Evolutionary conservation across 2,329 filamentous ascomycete genomes (phyloP).

Genomic region (Diaporthe sp.): DNA sequence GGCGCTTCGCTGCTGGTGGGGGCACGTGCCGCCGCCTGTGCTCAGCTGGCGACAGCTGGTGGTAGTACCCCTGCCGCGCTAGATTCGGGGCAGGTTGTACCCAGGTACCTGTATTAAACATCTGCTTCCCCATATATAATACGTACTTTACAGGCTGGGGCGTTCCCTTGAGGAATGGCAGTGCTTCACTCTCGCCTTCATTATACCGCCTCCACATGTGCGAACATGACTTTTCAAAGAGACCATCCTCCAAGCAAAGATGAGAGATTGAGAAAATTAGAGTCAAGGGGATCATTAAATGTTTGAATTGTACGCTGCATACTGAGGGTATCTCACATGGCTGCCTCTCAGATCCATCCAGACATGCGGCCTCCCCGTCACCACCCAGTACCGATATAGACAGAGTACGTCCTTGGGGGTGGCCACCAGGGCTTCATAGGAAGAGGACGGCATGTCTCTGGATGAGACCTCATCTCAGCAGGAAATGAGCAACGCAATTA

Average conservation of each 20-base stretch:
- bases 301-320: slow-evolving; percentile 9
- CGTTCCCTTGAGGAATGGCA: background rate
- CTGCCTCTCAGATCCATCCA: background rate
- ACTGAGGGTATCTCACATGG: slow-evolving; percentile 15
- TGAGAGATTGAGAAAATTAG: background rate
- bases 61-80: no score
- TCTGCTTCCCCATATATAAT: fast-evolving
- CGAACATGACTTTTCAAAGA: background rate
- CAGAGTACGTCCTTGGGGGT: background rate
- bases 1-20: slow-evolving; percentile 10
- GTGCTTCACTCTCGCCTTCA: no score
- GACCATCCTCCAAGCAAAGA: no score
- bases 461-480: background rate
- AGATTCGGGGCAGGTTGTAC: background rate
- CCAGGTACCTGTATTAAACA: background rate
- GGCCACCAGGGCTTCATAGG: background rate
- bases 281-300: background rate
- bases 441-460: background rate
- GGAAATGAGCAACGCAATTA: background rate
- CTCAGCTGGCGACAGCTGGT: background rate
- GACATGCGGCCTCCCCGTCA: background rate
- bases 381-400: background rate
- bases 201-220: background rate
- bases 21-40: slow-evolving; percentile 12
- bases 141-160: background rate